Percentiles rank a stretch among this genome's conserved stretches.
These are phyloP conservation scores for Cinnamomum chago DNA, from an alignment of 164 flowering plant genomes.

Conservation along the genomic window DNA sequence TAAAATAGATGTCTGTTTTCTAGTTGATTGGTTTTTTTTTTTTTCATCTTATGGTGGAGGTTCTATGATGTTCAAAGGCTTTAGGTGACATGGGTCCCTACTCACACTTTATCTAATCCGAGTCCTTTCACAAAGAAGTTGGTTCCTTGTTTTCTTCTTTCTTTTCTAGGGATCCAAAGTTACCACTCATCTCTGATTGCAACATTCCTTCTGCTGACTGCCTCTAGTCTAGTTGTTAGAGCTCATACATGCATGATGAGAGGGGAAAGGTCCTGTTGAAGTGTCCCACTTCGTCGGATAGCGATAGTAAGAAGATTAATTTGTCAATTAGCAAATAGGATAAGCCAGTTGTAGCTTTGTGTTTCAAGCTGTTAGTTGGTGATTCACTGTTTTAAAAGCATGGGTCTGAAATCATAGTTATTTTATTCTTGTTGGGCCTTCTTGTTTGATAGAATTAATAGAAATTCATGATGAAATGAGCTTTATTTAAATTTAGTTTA, in stretches of 20 bases:
- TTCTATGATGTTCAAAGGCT: neutral
- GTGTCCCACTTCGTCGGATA: neutral
- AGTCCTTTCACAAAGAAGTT: neutral
- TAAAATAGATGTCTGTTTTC: too few species aligned
- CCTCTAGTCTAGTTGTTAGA: too few species aligned
- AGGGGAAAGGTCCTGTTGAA: too few species aligned
- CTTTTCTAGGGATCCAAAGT: neutral
- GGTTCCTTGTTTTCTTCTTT: neutral
- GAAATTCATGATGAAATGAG: too few species aligned
- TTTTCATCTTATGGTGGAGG: neutral
- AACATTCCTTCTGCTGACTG: neutral
- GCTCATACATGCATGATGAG: too few species aligned
- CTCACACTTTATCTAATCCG: neutral
- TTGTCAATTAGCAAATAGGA: neutral
- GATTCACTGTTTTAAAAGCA: neutral
- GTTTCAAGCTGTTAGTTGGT: neutral
- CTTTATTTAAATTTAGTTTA: too few species aligned
- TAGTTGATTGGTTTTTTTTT: too few species aligned
- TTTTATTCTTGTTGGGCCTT: too few species aligned
- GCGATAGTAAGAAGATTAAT: neutral
- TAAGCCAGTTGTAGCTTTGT: neutral
- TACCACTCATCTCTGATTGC: neutral
- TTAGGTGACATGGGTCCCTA: neutral
- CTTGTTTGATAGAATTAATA: too few species aligned
- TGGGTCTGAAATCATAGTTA: neutral